A percentile compares a stretch with the other conserved stretches of the same genome.
phyloP scores from a whole-genome alignment of 768 basidiomycete species.

The Chalciporus sphaerocephalus region DNA sequence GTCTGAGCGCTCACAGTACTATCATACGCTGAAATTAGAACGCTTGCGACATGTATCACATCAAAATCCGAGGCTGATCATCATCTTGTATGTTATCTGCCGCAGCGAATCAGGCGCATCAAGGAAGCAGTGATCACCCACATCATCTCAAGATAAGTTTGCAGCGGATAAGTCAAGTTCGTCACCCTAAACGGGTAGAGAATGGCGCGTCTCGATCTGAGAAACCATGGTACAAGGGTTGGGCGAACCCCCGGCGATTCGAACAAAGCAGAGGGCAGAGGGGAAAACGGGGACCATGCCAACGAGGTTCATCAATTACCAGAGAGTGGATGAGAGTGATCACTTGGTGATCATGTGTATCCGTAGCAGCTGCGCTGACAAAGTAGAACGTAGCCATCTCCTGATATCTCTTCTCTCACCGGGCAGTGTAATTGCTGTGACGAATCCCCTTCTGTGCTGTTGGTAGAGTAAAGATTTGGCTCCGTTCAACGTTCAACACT shows the following conservation, averaged over 20 bases:
- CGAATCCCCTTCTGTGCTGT: not conserved
- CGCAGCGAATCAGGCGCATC: constrained; percentile 3
- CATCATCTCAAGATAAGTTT: constrained; percentile 8
- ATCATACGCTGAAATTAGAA: constrained; percentile 13
- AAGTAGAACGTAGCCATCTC: not conserved
- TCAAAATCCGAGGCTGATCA: constrained; percentile 6
- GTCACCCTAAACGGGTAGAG: not conserved
- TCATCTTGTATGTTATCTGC: not conserved
- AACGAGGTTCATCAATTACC: constrained; percentile 18
- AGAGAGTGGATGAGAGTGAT: not conserved
- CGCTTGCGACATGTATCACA: not conserved
- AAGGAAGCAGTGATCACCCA: constrained; percentile 2
- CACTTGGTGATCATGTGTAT: not conserved
- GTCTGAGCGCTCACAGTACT: too few species aligned
- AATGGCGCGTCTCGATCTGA: constrained; percentile 3
- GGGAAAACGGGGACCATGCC: constrained; percentile 16
- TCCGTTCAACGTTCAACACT: not conserved
- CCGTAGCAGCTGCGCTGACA: not conserved
- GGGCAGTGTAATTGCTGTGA: not conserved
- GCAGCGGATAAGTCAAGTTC: too few species aligned
- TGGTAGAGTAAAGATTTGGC: not conserved
- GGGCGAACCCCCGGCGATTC: constrained; percentile 3
- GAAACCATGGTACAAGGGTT: constrained; percentile 2
- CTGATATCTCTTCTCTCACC: constrained; percentile 2
- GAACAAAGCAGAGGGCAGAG: constrained; percentile 18